phyloP scores from a whole-genome alignment of 106 monocot genomes.

The Cymbidium sinense region DNA sequence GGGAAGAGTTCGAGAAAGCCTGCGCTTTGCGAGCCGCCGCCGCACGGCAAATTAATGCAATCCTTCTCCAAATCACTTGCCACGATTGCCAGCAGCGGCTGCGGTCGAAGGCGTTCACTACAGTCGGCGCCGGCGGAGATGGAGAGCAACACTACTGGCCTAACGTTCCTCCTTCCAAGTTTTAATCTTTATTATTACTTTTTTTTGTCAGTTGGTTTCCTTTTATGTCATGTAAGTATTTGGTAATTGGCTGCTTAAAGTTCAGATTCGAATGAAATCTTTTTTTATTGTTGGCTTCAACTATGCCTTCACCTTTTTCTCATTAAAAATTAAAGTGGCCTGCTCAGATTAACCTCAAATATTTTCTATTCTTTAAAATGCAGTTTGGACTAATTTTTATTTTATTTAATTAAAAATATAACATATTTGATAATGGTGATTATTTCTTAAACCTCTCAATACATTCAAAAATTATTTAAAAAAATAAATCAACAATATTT shows the following conservation, averaged over 20 bases:
- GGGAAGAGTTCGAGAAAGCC: conserved; percentile 34
- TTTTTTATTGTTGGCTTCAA: not conserved
- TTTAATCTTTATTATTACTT: not conserved
- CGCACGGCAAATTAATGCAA: conserved; percentile 23
- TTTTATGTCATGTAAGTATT: not conserved
- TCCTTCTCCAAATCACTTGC: conserved; percentile 42
- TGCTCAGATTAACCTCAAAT: no score
- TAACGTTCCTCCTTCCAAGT: not conserved
- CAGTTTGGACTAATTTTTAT: no score
- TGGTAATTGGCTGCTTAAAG: not conserved
- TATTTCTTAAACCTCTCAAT: no score
- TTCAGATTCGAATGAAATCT: conserved; percentile 5
- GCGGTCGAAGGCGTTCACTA: not conserved
- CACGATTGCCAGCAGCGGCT: conserved; percentile 30
- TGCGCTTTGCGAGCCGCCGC: conserved; percentile 32
- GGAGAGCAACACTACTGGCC: not conserved
- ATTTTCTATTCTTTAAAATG: no score
- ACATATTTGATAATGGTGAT: no score
- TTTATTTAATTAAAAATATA: no score
- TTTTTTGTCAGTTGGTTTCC: not conserved
- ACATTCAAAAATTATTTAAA: no score
- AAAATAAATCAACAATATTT: no score
- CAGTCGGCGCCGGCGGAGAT: not conserved
- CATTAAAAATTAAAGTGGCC: not conserved
- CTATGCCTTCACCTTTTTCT: no score